A percentile compares a stretch with the other conserved stretches of the same genome.
Evolutionary conservation across 768 basidiomycete genomes (phyloP).

Genomic region (Agrocybe praecox): DNA sequence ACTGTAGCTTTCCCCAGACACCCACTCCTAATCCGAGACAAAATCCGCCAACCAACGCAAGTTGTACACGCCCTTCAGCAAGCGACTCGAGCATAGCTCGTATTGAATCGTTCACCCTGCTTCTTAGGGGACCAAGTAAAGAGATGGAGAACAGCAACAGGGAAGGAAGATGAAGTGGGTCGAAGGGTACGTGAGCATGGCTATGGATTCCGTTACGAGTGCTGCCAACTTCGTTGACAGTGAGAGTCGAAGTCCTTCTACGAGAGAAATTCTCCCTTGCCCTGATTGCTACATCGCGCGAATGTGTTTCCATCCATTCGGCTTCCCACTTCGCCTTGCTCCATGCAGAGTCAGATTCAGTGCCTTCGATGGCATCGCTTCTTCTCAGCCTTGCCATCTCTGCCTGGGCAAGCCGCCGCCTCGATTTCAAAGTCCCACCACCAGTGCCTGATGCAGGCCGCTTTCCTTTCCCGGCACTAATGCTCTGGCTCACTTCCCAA

Average conservation of each 20-base stretch:
- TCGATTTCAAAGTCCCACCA: neutral
- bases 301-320: conserved; percentile 63
- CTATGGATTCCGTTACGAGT: conserved; percentile 1
- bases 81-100: conserved; percentile 17
- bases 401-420: conserved; percentile 1
- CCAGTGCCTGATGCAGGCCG: neutral
- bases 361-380: neutral
- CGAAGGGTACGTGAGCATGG: conserved; percentile 35
- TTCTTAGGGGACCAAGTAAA: conserved; percentile 49
- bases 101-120: conserved; percentile 26
- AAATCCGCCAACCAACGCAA: conserved; percentile 40
- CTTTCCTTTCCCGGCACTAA: neutral
- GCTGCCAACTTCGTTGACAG: neutral
- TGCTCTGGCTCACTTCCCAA: conserved; percentile 3
- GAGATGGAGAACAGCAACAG: conserved; percentile 63
- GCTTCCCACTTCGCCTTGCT: conserved; percentile 68
- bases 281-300: conserved; percentile 58
- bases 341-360: conserved; percentile 37
- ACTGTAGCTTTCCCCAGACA: conserved; percentile 6
- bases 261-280: conserved; percentile 34
- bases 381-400: conserved; percentile 19
- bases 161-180: conserved; percentile 70
- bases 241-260: neutral
- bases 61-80: conserved; percentile 28
- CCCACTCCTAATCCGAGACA: conserved; percentile 41